These are phyloP conservation scores for Starmerella vaccinii DNA, from an alignment of 805 yeast genomes.

Conservation along the genomic window DNA sequence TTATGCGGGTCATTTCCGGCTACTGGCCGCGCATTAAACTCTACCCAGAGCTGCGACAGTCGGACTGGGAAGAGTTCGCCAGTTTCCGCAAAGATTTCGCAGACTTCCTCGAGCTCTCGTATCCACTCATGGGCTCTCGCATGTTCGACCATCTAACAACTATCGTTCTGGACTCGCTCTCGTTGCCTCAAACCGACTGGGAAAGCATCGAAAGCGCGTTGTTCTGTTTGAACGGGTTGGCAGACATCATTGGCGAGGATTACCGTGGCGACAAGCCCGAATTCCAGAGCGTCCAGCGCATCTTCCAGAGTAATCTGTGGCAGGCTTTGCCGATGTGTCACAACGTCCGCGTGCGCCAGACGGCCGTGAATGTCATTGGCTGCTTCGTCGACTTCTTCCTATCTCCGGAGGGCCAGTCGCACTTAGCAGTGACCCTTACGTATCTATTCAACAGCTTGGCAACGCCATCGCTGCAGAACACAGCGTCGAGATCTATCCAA, in stretches of 20 bases:
- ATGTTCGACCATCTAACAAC: conserved; percentile 38
- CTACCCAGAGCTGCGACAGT: conserved; percentile 14
- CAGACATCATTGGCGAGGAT: conserved; percentile 39
- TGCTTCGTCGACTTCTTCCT: conserved; percentile 52
- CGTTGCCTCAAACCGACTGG: conserved; percentile 24
- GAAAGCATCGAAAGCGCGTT: conserved; percentile 51
- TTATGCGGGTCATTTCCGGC: conserved; percentile 38
- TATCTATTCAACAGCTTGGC: conserved; percentile 41
- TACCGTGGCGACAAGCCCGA: conserved; percentile 18
- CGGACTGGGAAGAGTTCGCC: conserved; percentile 45
- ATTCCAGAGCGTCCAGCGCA: conserved; percentile 29
- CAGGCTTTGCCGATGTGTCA: conserved; percentile 23
- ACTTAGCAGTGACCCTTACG: conserved; percentile 44
- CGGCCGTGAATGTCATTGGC: conserved; percentile 50
- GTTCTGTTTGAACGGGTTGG: conserved; percentile 46
- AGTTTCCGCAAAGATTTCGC: conserved; percentile 63
- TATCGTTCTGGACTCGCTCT: conserved; percentile 16
- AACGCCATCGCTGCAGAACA: conserved; percentile 29
- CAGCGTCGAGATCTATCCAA: conserved; percentile 48
- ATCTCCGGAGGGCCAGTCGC: conserved; percentile 36
- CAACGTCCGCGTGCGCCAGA: conserved; percentile 33
- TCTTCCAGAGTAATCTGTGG: conserved; percentile 30
- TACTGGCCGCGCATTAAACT: conserved; percentile 62
- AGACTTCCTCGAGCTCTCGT: conserved; percentile 64
- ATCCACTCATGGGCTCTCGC: conserved; percentile 50